These are phyloP conservation scores for Endothia cerciana DNA, from an alignment of 2,329 filamentous ascomycete genomes.

Conservation along the genomic window DNA sequence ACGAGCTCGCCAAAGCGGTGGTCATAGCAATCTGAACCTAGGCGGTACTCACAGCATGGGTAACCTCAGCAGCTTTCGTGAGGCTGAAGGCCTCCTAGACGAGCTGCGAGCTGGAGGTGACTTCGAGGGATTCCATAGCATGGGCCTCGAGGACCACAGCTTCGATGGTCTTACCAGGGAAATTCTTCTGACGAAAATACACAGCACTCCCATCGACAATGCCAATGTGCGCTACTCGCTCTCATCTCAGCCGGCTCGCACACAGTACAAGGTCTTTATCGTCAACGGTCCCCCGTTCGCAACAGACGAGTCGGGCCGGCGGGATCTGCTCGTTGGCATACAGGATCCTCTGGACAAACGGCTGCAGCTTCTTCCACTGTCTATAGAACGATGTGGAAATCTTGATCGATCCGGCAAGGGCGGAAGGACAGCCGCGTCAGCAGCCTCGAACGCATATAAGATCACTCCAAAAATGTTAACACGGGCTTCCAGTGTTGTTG, in stretches of 20 bases:
- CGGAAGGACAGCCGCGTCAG: conserved; percentile 32
- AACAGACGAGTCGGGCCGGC: conserved; percentile 55
- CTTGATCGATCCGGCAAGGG: conserved; percentile 36
- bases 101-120: conserved; percentile 65
- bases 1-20: conserved; percentile 64
- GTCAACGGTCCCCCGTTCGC: conserved; percentile 62
- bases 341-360: conserved; percentile 70
- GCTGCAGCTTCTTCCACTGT: conserved; percentile 68
- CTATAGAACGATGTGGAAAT: conserved; percentile 51
- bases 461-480: conserved; percentile 55
- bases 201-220: conserved; percentile 66
- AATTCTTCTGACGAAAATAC: conserved; percentile 72
- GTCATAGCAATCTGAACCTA: conserved; percentile 27
- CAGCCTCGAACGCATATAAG: conserved; percentile 43
- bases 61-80: conserved; percentile 65
- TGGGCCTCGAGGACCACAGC: conserved; percentile 73
- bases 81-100: conserved; percentile 66
- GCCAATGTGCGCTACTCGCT: conserved; percentile 64
- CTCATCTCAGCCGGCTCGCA: conserved; percentile 55
- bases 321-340: conserved; percentile 68
- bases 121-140: conserved; percentile 71
- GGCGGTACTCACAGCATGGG: conserved; percentile 44
- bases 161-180: conserved; percentile 74
- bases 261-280: conserved; percentile 68
- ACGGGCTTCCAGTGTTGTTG: conserved; percentile 69